These are phyloP conservation scores for Quercus lobata DNA, from an alignment of 331 rosid species.

Conservation along the genomic window DNA sequence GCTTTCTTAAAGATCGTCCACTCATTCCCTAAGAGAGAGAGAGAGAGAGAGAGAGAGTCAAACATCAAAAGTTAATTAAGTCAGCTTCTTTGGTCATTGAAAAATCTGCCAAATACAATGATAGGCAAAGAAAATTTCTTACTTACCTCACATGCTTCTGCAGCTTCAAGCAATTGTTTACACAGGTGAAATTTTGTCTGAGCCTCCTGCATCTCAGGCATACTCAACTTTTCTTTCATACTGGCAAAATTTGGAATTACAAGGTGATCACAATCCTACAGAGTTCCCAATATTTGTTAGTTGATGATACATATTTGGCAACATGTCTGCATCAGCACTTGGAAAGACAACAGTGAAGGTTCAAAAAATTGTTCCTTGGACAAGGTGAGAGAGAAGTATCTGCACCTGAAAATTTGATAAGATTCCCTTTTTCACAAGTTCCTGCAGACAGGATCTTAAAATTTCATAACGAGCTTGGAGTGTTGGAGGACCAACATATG, in stretches of 20 bases:
- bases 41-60: background rate
- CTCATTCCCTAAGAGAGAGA: conserved; percentile 66
- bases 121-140: background rate
- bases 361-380: conserved; percentile 4
- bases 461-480: conserved; percentile 94
- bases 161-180: conserved; percentile 66
- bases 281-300: conserved; percentile 24
- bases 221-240: conserved; percentile 53
- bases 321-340: background rate
- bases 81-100: background rate
- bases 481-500: conserved; percentile 97
- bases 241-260: conserved; percentile 54
- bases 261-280: conserved; percentile 45
- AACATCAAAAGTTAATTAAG: background rate
- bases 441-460: conserved; percentile 81
- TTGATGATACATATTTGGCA: conserved; percentile 13
- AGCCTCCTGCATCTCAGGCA: conserved; percentile 36
- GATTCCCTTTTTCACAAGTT: conserved; percentile 66
- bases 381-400: conserved; percentile 11
- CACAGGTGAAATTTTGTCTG: conserved; percentile 38
- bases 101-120: background rate
- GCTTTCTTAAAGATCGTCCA: conserved; percentile 90
- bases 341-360: background rate
- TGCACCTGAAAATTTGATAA: conserved; percentile 59
- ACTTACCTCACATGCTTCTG: conserved; percentile 87